Conservation (phyloP, 2,329 filamentous ascomycete species). For the Epichloe baconii region DNA sequence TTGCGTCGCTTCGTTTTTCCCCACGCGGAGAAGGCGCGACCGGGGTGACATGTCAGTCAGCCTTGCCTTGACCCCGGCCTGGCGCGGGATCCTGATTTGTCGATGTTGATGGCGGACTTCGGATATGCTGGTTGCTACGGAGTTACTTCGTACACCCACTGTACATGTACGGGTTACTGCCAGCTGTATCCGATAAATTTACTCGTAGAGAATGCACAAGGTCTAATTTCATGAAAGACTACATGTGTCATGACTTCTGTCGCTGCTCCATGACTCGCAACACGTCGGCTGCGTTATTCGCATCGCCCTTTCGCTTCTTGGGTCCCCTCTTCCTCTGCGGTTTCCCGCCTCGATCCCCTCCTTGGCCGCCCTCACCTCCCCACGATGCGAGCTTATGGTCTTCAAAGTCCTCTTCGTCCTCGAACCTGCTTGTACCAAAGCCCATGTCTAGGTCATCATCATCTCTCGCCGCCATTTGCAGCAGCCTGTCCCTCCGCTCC, state of each 20-base stretch:
- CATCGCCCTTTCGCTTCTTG: slow-evolving; percentile 68
- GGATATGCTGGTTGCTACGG: too few species aligned
- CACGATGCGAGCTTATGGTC: slow-evolving; percentile 55
- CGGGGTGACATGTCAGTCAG: too few species aligned
- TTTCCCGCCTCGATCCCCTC: slow-evolving; percentile 26
- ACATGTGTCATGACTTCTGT: slow-evolving; percentile 20
- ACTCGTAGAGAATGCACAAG: too few species aligned
- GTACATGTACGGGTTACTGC: too few species aligned
- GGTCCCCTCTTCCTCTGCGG: slow-evolving; percentile 54
- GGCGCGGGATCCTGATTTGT: too few species aligned
- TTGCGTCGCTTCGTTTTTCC: neutral
- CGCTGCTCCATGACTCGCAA: slow-evolving; percentile 60
- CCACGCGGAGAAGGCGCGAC: neutral
- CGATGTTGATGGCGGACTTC: too few species aligned
- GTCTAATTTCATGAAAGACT: too few species aligned
- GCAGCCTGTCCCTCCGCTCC: slow-evolving; percentile 59
- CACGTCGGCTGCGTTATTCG: slow-evolving; percentile 68
- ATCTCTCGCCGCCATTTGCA: slow-evolving; percentile 63
- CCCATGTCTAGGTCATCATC: slow-evolving; percentile 88
- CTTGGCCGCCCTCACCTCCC: slow-evolving; percentile 37
- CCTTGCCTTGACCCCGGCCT: too few species aligned
- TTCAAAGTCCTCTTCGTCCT: slow-evolving; percentile 77
- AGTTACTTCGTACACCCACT: too few species aligned
- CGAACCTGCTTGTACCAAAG: slow-evolving; percentile 77
- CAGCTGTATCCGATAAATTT: too few species aligned